Conservation (phyloP, 768 basidiomycete species). For the Mycena crocata region DNA sequence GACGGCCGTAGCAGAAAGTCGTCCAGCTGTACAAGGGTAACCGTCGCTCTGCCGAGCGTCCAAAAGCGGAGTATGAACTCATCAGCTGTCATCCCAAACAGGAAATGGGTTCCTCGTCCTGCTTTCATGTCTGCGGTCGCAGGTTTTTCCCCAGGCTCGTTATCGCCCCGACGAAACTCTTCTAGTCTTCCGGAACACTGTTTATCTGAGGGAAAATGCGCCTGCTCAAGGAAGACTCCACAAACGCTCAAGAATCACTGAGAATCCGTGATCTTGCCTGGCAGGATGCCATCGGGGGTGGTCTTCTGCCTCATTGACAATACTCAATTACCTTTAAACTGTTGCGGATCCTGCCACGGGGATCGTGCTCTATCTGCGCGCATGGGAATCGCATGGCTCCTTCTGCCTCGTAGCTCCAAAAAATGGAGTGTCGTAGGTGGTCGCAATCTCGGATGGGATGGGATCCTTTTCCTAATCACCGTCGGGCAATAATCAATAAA, state of each 20-base stretch:
- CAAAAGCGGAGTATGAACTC: neutral
- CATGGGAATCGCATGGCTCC: no score
- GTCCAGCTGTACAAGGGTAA: neutral
- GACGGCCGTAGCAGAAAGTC: slow-evolving; percentile 10
- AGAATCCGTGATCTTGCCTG: neutral
- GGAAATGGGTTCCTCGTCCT: neutral
- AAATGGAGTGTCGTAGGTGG: no score
- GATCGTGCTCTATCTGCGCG: neutral
- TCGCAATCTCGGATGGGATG: no score
- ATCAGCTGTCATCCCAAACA: neutral
- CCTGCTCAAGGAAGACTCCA: no score
- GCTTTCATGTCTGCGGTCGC: neutral
- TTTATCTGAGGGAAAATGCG: no score
- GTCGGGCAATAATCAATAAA: no score
- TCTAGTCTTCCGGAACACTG: no score
- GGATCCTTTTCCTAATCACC: no score
- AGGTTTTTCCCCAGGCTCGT: neutral
- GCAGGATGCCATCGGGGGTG: no score
- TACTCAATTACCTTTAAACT: neutral
- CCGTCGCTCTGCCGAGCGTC: neutral
- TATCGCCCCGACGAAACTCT: no score
- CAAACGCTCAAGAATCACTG: slow-evolving; percentile 4
- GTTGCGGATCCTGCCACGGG: slow-evolving; percentile 16
- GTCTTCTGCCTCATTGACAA: neutral
- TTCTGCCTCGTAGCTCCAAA: no score